Evolutionary conservation across 2,329 filamentous ascomycete species (phyloP).

Genomic region (Sporothrix curviconia): DNA sequence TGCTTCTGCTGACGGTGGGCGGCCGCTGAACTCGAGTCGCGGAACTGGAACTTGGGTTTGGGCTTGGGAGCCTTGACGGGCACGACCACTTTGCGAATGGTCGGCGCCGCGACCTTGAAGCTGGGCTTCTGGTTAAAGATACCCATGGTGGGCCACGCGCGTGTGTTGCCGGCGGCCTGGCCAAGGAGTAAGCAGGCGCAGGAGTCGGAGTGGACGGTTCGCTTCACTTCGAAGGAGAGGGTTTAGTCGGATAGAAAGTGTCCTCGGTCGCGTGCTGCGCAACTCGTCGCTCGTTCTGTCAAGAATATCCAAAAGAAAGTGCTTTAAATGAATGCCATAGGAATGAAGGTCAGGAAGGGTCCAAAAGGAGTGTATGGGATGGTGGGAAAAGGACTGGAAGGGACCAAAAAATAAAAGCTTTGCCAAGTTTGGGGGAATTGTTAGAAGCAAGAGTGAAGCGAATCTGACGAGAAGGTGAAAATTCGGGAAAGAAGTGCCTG

Average conservation of each 20-base stretch:
- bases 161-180: background rate
- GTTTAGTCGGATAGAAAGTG: background rate
- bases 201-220: background rate
- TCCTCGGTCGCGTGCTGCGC: background rate
- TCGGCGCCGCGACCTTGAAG: slow-evolving; percentile 45
- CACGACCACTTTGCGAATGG: slow-evolving; percentile 48
- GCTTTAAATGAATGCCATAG: background rate
- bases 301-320: background rate
- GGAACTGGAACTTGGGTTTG: slow-evolving; percentile 29
- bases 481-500: background rate
- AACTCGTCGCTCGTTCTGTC: background rate
- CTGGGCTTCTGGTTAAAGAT: slow-evolving; percentile 40
- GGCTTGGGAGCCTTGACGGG: slow-evolving; percentile 36
- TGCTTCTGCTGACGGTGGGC: slow-evolving; percentile 23
- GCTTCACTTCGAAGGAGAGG: background rate
- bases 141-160: slow-evolving; percentile 26
- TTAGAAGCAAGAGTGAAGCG: background rate
- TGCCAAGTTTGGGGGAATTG: background rate
- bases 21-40: background rate
- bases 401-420: background rate
- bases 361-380: no score
- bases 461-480: background rate
- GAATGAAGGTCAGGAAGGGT: background rate
- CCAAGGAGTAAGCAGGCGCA: background rate
- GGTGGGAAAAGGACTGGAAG: background rate